Evolutionary conservation across 2,329 filamentous ascomycete genomes (phyloP).

Genomic region (Trichoderma sp.): DNA sequence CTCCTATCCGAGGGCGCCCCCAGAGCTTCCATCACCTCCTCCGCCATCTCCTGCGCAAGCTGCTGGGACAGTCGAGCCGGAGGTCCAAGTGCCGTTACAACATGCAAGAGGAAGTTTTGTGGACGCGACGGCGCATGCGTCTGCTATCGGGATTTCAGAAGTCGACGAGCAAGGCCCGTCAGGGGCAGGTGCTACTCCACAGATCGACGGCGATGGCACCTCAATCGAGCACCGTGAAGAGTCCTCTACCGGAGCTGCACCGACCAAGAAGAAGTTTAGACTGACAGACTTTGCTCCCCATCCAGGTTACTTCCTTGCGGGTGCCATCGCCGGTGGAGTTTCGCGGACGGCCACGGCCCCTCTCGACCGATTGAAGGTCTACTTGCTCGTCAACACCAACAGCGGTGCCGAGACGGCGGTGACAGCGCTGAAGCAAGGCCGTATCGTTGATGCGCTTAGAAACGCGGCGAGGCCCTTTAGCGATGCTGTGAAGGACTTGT

Average conservation of each 20-base stretch:
- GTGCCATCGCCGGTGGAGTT: slow-evolving; percentile 89
- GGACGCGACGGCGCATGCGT: slow-evolving; percentile 22
- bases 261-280: slow-evolving; percentile 44
- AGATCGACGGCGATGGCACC: slow-evolving; percentile 37
- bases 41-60: slow-evolving; percentile 10
- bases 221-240: slow-evolving; percentile 29
- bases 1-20: slow-evolving; percentile 26
- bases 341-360: slow-evolving; percentile 94
- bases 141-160: slow-evolving; percentile 26
- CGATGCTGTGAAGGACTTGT: slow-evolving; percentile 73
- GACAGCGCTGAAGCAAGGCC: slow-evolving; percentile 67
- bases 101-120: slow-evolving; percentile 20
- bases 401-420: slow-evolving; percentile 51
- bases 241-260: slow-evolving; percentile 35
- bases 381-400: slow-evolving; percentile 85
- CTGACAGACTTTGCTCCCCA: slow-evolving; percentile 71
- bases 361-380: slow-evolving; percentile 95
- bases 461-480: slow-evolving; percentile 67
- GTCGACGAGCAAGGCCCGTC: slow-evolving; percentile 27
- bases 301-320: slow-evolving; percentile 97
- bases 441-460: slow-evolving; percentile 60
- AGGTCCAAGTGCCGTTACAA: slow-evolving; percentile 9
- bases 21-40: slow-evolving; percentile 17
- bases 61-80: slow-evolving; percentile 8
- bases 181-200: slow-evolving; percentile 25